Base-by-base conservation (phyloP, 495 filamentous ascomycete species). In the Aspergillus egyptiacus region DNA sequence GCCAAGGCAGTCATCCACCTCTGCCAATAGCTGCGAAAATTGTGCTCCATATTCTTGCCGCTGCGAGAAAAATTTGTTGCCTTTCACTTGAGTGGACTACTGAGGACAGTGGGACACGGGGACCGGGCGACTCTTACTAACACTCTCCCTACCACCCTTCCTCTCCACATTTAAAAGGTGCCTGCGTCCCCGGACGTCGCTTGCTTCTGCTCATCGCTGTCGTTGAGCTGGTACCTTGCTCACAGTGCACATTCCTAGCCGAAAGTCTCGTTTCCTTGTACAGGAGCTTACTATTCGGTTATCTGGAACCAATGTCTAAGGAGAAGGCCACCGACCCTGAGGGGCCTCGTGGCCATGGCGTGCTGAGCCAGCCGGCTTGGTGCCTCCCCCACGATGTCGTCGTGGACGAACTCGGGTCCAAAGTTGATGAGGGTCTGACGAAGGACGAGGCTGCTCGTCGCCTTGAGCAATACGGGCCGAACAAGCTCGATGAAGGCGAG, bases 401-500 rank as follows among this genome's bases (percentile, higher is more conserved):
- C 38, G 68, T 81, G 42, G 50, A 65, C 6, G 78, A 89, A 59
- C 69, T 87, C 14, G 62, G 63, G 2, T 75, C 78, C 51, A 72
- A 86, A 55, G 42, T 66, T 5, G 74, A 84, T 9, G 70, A 86
- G 59, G 85, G 85, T 24, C 65, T 89, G 30, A 74, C 75, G 2
- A 63, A 64, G 5, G 58, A 51, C 0, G 81, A 84, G 36, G 85
- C 77, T 22, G 66, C 75, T 46, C 46, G 63, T n/a, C 73, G 84
- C 7, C 60, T 82, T 5, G 69, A 76, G 24, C 64, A 77, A 46
- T 75, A 77, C 64, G 85, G 84, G 9, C 65, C 63, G 7, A 89
- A 87, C 59, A 73, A 81, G 50, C 61, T 89, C 19, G 77, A 78
- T 23, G 75, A 78, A 38, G 76, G 70, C 44, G 69, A 70, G 50